A percentile compares a stretch with the other conserved stretches of the same genome.
Conservation (phyloP, 176 grass and related monocot species). For the Paspalum notatum region DNA sequence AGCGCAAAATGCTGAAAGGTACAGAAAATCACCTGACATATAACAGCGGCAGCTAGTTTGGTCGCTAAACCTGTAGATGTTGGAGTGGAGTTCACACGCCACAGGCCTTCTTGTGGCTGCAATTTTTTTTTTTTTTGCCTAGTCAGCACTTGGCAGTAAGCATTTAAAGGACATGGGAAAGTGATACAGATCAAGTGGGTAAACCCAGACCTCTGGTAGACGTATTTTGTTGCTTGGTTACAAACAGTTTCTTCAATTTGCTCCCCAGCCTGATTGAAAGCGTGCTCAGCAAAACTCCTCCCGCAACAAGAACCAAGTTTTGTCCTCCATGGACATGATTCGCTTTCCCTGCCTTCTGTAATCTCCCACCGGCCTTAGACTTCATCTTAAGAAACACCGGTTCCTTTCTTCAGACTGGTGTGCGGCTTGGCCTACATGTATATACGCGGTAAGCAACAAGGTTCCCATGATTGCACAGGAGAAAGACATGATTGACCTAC, state of each 20-base stretch:
- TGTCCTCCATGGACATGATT: slow-evolving; percentile 58
- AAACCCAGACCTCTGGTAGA: slow-evolving; percentile 56
- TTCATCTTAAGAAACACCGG: slow-evolving; percentile 51
- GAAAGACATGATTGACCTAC: not conserved
- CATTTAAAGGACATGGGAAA: slow-evolving; percentile 29
- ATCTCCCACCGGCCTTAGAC: slow-evolving; percentile 53
- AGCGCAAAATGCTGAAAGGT: slow-evolving; percentile 25
- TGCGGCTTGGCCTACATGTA: slow-evolving; percentile 34
- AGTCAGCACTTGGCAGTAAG: not conserved
- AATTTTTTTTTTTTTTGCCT: slow-evolving; percentile 37
- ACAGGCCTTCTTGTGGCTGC: slow-evolving; percentile 62
- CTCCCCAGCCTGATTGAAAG: slow-evolving; percentile 76
- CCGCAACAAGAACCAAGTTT: slow-evolving; percentile 80
- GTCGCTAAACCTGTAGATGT: slow-evolving; percentile 69
- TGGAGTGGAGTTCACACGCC: slow-evolving; percentile 59
- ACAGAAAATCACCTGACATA: slow-evolving; percentile 57
- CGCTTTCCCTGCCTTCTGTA: slow-evolving; percentile 50
- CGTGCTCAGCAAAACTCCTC: slow-evolving; percentile 73
- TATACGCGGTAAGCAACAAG: not conserved
- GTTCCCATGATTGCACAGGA: not conserved
- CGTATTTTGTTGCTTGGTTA: slow-evolving; percentile 56
- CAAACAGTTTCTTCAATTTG: slow-evolving; percentile 72
- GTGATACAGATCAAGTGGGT: not conserved
- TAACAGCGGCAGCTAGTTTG: slow-evolving; percentile 56
- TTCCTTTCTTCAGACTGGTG: slow-evolving; percentile 4